Evolutionary conservation across 2,329 filamentous ascomycete genomes (phyloP), one percentile per base, ranked within the genome.

Genomic region (Trichoderma hamatum): DNA sequence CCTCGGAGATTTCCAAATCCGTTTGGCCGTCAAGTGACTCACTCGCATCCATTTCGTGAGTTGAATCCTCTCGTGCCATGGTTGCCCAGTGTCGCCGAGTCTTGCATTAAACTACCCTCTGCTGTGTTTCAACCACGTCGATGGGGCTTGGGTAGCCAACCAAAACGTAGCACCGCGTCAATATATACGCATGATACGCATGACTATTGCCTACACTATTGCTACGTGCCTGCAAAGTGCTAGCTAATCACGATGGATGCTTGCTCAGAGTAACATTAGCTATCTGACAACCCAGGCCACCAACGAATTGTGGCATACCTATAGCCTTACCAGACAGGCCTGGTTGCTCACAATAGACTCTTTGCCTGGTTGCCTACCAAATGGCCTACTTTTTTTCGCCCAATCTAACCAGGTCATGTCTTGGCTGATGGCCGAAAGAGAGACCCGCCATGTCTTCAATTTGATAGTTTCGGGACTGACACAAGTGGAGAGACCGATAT

Each of bases 11-110:
- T 66, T 56, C 63, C 63, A 49, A 56, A 49, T 66, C 26, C 39
- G 52, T 66, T 36, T 39, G 26, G 9, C 52, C 52, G 26, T 46
- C 36, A 49, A 46, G 51, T 66, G 63, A 66, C 63, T 66, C 63
- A 66, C 52, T 16, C 26, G 24, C 21, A 24, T 19, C 11, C 21
- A 56, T 46, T 34, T 19, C 39, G 55, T 24, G 46, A 28, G 39
- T 26, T 16, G 24, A 28, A 28, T 32, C 39, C 19, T 39, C 19
- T 19, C 43, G 7, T 63, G 34, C 11, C 28, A n/a, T 30, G 24
- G 46, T 49, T 21, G 52, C 36, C 52, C 46, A 39, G n/a, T 58
- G 36, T 13, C 30, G 26, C 52, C 16, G 26, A 28, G 52, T 32
- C 21, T 43, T 19, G 51, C 21, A 21, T 55, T 55, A 19, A 54